Conservation (phyloP, 345 rosid species). For the Euphorbia pulcherrima region DNA sequence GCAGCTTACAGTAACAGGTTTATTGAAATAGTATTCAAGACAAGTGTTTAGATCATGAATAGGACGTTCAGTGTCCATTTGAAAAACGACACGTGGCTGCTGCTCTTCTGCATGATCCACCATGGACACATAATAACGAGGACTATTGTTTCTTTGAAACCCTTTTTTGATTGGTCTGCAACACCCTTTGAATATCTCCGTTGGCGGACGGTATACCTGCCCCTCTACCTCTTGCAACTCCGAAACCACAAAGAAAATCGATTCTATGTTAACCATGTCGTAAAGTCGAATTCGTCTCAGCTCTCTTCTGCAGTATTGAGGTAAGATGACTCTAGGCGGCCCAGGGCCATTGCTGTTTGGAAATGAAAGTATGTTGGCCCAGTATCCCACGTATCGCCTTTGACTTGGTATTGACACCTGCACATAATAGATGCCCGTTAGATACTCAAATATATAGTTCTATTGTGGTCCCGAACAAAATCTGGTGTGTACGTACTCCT, state of each 20-base stretch:
- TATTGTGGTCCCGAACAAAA: too few species aligned
- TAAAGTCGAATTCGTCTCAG: constrained; percentile 74
- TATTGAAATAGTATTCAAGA: constrained; percentile 68
- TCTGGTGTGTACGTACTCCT: constrained; percentile 58
- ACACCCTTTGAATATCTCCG: constrained; percentile 59
- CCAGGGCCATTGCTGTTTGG: constrained; percentile 34
- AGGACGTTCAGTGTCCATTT: constrained; percentile 92
- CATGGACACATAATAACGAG: constrained; percentile 58
- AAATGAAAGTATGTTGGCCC: constrained; percentile 52
- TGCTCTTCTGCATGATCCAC: constrained; percentile 33
- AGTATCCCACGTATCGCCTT: constrained; percentile 77
- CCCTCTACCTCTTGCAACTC: constrained; percentile 76
- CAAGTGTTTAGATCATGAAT: constrained; percentile 75
- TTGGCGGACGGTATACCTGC: constrained; percentile 64
- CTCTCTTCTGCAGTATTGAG: constrained; percentile 60
- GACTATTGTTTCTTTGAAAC: constrained; percentile 45
- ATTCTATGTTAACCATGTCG: constrained; percentile 52
- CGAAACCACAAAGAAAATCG: constrained; percentile 80
- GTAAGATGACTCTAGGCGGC: constrained; percentile 55
- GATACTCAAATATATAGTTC: too few species aligned
- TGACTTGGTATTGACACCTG: constrained; percentile 98
- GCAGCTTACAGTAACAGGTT: constrained; percentile 58
- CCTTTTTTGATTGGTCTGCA: constrained; percentile 69
- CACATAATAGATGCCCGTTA: not conserved
- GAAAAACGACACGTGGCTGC: constrained; percentile 58